phyloP scores from a whole-genome alignment of 352 stramenopile genomes.

The Elongisporangium prolatum region DNA sequence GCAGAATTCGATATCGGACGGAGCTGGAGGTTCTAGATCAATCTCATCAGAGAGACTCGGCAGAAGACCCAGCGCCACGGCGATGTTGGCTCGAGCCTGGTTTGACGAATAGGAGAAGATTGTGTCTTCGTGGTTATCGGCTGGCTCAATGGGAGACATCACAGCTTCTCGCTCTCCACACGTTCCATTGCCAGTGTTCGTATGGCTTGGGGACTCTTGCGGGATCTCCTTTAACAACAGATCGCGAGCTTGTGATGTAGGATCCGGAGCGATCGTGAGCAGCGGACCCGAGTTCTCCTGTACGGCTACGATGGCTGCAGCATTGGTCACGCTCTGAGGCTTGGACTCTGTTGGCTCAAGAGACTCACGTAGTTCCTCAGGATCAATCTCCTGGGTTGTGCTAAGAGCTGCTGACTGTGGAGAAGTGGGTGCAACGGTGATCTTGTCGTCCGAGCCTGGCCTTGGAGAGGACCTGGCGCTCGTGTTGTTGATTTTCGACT shows the following conservation, averaged over 20 bases:
- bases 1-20: background rate
- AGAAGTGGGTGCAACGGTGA: background rate
- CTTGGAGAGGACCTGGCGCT: background rate
- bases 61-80: constrained; percentile 22
- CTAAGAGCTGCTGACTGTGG: background rate
- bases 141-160: background rate
- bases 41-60: constrained; percentile 2
- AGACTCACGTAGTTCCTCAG: background rate
- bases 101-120: constrained; percentile 18
- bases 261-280: no score
- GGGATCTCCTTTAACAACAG: background rate
- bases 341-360: background rate
- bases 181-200: background rate
- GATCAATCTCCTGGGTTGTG: background rate
- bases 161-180: background rate
- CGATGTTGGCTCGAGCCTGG: constrained; percentile 16
- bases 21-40: background rate
- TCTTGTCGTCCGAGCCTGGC: background rate
- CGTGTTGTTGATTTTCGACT: background rate
- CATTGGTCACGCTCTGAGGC: background rate
- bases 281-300: no score
- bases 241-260: background rate
- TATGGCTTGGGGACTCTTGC: background rate
- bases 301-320: background rate
- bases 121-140: constrained; percentile 14